A percentile compares a stretch with the other conserved stretches of the same genome.
These are phyloP conservation scores for Clarireedia paspali DNA, from an alignment of 2,329 filamentous ascomycete genomes.

Conservation along the genomic window DNA sequence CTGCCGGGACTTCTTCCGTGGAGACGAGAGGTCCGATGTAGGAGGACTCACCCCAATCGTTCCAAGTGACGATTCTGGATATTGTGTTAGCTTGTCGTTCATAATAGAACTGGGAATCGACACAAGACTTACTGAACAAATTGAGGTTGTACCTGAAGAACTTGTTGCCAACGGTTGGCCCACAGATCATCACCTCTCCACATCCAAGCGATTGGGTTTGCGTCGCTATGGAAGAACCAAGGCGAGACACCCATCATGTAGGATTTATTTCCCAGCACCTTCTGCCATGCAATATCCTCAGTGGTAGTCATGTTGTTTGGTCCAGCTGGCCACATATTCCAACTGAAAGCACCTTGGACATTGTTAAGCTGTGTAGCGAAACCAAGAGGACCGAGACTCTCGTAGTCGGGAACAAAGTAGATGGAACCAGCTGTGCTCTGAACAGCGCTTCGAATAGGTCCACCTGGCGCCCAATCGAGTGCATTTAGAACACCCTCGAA, in stretches of 20 bases:
- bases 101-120: constrained; percentile 12
- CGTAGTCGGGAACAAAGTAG: constrained; percentile 42
- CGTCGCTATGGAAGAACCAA: constrained; percentile 53
- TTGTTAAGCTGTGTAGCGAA: constrained; percentile 23
- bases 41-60: constrained; percentile 46
- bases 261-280: constrained; percentile 30
- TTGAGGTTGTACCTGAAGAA: constrained; percentile 37
- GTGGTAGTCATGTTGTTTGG: constrained; percentile 30
- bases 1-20: constrained; percentile 28
- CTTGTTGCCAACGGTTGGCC: constrained; percentile 49
- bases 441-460: constrained; percentile 31
- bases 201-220: constrained; percentile 54
- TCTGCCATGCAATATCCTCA: constrained; percentile 34
- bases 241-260: constrained; percentile 51
- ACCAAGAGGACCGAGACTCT: constrained; percentile 30
- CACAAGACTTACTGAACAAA: constrained; percentile 33
- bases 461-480: constrained; percentile 34
- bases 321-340: constrained; percentile 37
- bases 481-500: constrained; percentile 40
- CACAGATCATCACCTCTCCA: constrained; percentile 55
- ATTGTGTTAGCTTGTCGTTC: constrained; percentile 13
- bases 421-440: constrained; percentile 24
- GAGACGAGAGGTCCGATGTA: constrained; percentile 43
- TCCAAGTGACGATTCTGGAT: constrained; percentile 37
- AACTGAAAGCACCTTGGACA: constrained; percentile 34